phyloP scores from a whole-genome alignment of 331 rosid species.

The Spiraea crenata region DNA sequence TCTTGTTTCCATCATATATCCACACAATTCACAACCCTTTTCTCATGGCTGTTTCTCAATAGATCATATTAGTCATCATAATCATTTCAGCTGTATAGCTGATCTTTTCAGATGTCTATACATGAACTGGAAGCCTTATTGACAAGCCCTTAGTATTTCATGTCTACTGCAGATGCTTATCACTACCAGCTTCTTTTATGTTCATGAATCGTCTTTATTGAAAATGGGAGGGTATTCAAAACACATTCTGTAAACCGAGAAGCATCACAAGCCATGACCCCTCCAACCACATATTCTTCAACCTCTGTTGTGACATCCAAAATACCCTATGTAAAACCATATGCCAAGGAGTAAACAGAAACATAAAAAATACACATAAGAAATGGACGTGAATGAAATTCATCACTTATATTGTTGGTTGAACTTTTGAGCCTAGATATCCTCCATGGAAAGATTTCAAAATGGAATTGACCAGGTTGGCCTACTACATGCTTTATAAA shows the following conservation, averaged over 20 bases:
- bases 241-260: conserved; percentile 29
- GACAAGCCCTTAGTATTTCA: background rate
- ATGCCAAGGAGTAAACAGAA: conserved; percentile 3
- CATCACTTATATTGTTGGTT: background rate
- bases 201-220: conserved; percentile 66
- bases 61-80: background rate
- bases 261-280: conserved; percentile 86
- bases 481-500: no score
- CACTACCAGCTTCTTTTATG: conserved; percentile 82
- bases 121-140: background rate
- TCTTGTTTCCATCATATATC: background rate
- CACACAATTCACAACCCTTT: background rate
- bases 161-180: conserved; percentile 9
- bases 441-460: no score
- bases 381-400: background rate
- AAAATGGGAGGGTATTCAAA: conserved; percentile 70
- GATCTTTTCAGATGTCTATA: background rate
- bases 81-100: background rate
- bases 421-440: no score
- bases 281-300: conserved; percentile 76
- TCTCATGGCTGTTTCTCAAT: background rate
- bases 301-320: conserved; percentile 90
- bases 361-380: background rate
- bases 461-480: no score
- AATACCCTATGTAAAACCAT: conserved; percentile 55